Evolutionary conservation across 176 grass and related monocot species (phyloP), one percentile per base, ranked within the genome.

Genomic region (Carex cristatella): DNA sequence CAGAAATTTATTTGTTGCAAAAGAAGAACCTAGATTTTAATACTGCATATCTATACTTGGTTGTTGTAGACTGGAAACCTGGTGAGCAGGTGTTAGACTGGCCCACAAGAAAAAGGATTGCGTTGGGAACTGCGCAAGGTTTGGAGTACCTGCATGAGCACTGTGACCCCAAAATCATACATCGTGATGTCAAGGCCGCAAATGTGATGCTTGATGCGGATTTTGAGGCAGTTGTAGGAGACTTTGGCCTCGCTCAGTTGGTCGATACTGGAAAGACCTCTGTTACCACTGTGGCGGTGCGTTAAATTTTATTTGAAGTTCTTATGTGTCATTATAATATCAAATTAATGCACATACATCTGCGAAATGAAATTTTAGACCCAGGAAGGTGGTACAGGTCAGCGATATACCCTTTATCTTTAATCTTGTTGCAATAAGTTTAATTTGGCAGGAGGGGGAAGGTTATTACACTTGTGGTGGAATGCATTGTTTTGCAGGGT

Each of bases 121-220:
- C 80, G 32, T 54, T 83, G 80, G 80, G 80, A 53, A 67, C 80
- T 32, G 80, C 62, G 0, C 80, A 83, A 65, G 80, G 59, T 12
- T 65, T 83, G 59, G 80, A 83, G n/a, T 83, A 83, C 19, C 64
- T 83, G 27, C 80, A 83, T 27, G 80, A 83, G 61, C 80, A 83
- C 27, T 83, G 80, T 65, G 62, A 83, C 64, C 80, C 80, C 12
- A 83, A 83, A 83, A 83, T 83, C 58, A 83, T 83, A 53, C 80
- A 83, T 48, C 80, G 80, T 53, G 80, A 83, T 53, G 80, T 83
- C 40, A 83, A 83, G 64, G 80, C 80, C 0, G 80, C 80, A 10
- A 83, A 83, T 83, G 80, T 83, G 16, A 7, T 83, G 61, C 80
- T 83, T 16, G 38, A 83, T 51, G 64, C 42, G 16, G 80, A 68